Evolutionary conservation across 441 rosid species (phyloP).

Genomic region (Gossypium gossypioides): DNA sequence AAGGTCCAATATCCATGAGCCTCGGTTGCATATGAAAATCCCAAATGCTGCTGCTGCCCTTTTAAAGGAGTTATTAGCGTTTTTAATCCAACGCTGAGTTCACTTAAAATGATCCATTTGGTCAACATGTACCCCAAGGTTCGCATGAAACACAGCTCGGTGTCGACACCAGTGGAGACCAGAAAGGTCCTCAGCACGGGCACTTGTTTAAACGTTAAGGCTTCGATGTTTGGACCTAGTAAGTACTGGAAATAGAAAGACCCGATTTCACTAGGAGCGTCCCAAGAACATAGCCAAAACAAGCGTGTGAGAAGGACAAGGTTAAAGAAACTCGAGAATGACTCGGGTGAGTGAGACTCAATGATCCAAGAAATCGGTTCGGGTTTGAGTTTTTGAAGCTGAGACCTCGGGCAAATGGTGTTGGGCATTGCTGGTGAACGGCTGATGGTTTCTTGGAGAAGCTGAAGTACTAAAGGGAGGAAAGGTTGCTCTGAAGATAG

Average conservation of each 20-base stretch:
- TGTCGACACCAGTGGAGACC: conserved; percentile 48
- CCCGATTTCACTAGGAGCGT: conserved; percentile 63
- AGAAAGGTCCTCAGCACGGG: conserved; percentile 56
- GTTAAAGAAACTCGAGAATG: conserved; percentile 61
- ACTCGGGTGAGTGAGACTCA: conserved; percentile 69
- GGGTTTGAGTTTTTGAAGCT: conserved; percentile 47
- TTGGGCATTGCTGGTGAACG: conserved; percentile 45
- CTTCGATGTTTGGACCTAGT: conserved; percentile 46
- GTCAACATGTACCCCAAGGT: conserved; percentile 58
- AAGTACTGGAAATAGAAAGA: conserved; percentile 53
- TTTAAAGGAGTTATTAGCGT: conserved; percentile 22
- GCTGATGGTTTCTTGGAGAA: conserved; percentile 53
- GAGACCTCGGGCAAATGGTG: conserved; percentile 49
- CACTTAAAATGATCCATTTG: conserved; percentile 63
- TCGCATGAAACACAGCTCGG: conserved; percentile 65
- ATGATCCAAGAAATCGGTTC: conserved; percentile 73
- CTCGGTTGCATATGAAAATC: conserved; percentile 56
- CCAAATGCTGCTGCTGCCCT: conserved; percentile 28
- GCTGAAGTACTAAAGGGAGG: conserved; percentile 64
- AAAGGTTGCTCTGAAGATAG: conserved; percentile 62
- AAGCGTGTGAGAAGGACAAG: conserved; percentile 52
- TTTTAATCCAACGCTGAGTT: conserved; percentile 47
- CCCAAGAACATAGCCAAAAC: conserved; percentile 61
- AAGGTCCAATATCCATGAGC: conserved; percentile 71
- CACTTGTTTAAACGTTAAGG: conserved; percentile 27